Conservation (phyloP, 2,329 filamentous ascomycete genomes). For the Fusarium hainanense region DNA sequence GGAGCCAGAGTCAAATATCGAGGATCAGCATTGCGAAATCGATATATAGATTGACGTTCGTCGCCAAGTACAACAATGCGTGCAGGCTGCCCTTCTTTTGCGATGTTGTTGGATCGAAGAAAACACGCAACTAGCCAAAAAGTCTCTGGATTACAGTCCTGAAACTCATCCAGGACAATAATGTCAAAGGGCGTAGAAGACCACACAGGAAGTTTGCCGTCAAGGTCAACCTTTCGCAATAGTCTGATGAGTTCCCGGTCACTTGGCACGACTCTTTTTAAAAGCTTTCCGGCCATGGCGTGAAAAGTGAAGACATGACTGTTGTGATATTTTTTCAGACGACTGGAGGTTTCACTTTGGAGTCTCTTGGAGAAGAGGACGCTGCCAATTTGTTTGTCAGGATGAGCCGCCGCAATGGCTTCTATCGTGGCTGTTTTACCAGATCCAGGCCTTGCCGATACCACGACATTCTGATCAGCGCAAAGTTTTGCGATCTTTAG, state of each 20-base stretch:
- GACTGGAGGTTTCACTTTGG: conserved; percentile 40
- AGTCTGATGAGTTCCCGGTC: conserved; percentile 32
- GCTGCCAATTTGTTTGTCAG: conserved; percentile 32
- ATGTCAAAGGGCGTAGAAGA: conserved; percentile 44
- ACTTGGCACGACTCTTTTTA: conserved; percentile 21
- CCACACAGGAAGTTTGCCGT: conserved; percentile 37
- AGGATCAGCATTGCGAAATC: conserved; percentile 45
- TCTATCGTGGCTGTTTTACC: conserved; percentile 50
- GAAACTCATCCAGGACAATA: conserved; percentile 49
- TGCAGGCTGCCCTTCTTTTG: conserved; percentile 22
- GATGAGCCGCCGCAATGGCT: conserved; percentile 44
- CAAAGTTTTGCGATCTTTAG: conserved; percentile 39
- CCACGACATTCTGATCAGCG: conserved; percentile 45
- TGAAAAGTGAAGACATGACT: conserved; percentile 46
- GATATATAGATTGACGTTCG: conserved; percentile 48
- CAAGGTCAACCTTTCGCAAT: conserved; percentile 2
- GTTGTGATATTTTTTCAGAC: conserved; percentile 33
- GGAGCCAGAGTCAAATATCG: conserved; percentile 45
- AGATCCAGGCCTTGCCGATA: conserved; percentile 49
- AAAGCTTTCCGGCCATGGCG: conserved; percentile 39
- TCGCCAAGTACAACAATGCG: conserved; percentile 48
- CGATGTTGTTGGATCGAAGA: conserved; percentile 36
- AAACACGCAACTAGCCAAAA: conserved; percentile 46
- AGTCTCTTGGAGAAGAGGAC: conserved; percentile 48
- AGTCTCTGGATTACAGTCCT: conserved; percentile 46